Conservation (phyloP, 495 filamentous ascomycete species). For the Haplographium delicatum region DNA sequence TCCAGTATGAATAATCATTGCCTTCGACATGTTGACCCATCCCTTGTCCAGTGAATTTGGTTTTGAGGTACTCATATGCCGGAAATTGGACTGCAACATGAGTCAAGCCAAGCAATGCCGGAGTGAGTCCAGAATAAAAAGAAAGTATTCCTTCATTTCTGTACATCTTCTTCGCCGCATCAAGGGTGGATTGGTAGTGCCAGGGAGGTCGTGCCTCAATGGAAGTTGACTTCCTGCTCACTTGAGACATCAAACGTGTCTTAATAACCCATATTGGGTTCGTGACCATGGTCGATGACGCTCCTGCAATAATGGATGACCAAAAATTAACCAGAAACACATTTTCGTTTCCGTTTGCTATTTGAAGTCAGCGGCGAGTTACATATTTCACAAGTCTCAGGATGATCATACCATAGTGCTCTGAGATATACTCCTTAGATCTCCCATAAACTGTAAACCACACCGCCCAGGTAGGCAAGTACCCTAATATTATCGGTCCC, state of each 20-base stretch:
- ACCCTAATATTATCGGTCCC: conserved; percentile 89
- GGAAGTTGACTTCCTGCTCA: conserved; percentile 35
- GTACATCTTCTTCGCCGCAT: conserved; percentile 96
- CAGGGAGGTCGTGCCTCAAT: conserved; percentile 66
- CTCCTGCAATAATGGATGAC: conserved; percentile 85
- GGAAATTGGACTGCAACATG: conserved; percentile 99
- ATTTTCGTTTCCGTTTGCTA: conserved; percentile 28
- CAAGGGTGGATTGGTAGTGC: conserved; percentile 82
- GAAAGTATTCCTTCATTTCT: conserved; percentile 75
- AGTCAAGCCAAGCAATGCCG: conserved; percentile 84
- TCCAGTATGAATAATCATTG: conserved; percentile 55
- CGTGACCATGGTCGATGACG: conserved; percentile 89
- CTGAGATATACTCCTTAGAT: conserved; percentile 65
- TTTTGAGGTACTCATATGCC: conserved; percentile 89
- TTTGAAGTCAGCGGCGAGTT: background rate
- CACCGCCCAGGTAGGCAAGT: conserved; percentile 96
- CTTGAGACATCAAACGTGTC: conserved; percentile 91
- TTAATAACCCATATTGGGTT: conserved; percentile 99
- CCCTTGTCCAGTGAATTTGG: conserved; percentile 77
- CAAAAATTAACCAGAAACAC: conserved; percentile 43
- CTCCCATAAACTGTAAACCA: conserved; percentile 95
- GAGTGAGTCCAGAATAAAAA: conserved; percentile 94
- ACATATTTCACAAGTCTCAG: background rate
- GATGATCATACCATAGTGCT: conserved; percentile 55
- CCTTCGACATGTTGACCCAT: conserved; percentile 65